Base-by-base conservation (phyloP, 495 filamentous ascomycete genomes). In the Podospora anserina region DNA sequence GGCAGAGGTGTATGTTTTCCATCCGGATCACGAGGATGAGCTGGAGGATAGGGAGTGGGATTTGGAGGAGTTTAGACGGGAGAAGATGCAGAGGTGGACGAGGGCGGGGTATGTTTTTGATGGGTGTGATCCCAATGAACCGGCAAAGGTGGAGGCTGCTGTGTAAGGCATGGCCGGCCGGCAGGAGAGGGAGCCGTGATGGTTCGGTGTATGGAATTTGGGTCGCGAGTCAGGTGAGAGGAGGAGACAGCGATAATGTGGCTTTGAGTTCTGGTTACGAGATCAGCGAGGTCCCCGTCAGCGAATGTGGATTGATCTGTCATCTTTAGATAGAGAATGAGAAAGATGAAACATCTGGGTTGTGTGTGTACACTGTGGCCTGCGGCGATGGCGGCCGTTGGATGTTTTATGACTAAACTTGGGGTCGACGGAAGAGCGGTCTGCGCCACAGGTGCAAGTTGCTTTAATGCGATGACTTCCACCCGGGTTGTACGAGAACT, bases 41-140 rank as follows among this genome's bases (percentile, higher is more conserved):
- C 77, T 97, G 64, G 92, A 95, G 75, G 75, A 82, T 49, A 76
- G 77, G 28, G 92, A 95, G 77, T 97, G 93, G 93, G 91, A 95
- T 79, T 91, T 90, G 79, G 88, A 89, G 66, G 84, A 87, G 54
- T 94, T 94, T 67, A 84, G 86, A 66, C 79, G 78, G 73, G 87
- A 92, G 68, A 92, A 91, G 80, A 75, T 93, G 82, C 73, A 75
- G 54, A 64, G 70, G 1, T 88, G 85, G 85, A 81, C 79, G 1
- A 75, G 81, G 23, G 76, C 71, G 15, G 81, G 82, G 44, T 77
- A 78, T 26, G 77, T 75, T 5, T 82, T 80, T 66, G 75, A 78
- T 13, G 78, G 71, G 15, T 75, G 70, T n/a, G 74, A 76, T 64
- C 69, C 72, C 5, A 63, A 72, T 18, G 23, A 73, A 5, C 68